Percentiles rank a stretch among this genome's conserved stretches.
phyloP scores from a whole-genome alignment of 1,284 basidiomycete genomes.

The Rugiboletus extremiorientalis region DNA sequence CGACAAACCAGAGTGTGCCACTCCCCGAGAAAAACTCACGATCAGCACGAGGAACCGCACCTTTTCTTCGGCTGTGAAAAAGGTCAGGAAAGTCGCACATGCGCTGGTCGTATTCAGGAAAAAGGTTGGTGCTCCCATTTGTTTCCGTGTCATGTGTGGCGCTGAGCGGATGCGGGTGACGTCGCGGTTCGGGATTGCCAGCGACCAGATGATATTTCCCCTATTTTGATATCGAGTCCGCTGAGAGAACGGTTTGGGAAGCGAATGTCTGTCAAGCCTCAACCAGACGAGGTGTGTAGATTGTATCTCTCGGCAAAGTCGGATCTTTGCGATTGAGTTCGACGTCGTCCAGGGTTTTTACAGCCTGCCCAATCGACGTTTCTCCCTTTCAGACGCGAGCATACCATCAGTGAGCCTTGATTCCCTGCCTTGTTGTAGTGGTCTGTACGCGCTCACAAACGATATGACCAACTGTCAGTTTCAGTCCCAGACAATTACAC shows the following conservation, averaged over 20 bases:
- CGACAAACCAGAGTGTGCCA: slow-evolving; percentile 2
- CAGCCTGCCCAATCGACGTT: slow-evolving; percentile 30
- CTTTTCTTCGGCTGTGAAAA: slow-evolving; percentile 23
- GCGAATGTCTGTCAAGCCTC: slow-evolving; percentile 25
- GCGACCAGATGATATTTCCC: slow-evolving; percentile 26
- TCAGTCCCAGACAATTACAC: slow-evolving; percentile 7
- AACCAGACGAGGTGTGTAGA: slow-evolving; percentile 28
- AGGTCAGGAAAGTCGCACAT: slow-evolving; percentile 20
- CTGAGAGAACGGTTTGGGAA: slow-evolving; percentile 33
- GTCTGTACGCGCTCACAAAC: background rate
- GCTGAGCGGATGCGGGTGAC: background rate
- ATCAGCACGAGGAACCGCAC: slow-evolving; percentile 14
- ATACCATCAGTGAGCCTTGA: slow-evolving; percentile 10
- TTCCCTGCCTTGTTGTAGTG: background rate
- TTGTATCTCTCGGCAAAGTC: background rate
- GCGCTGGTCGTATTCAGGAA: slow-evolving; percentile 24
- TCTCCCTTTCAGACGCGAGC: slow-evolving; percentile 28
- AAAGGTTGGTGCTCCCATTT: slow-evolving; percentile 17
- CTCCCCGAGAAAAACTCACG: slow-evolving; percentile 3
- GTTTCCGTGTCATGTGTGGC: background rate
- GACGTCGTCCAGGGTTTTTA: slow-evolving; percentile 22
- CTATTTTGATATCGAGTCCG: slow-evolving; percentile 27
- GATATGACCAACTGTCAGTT: background rate
- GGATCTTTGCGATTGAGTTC: background rate
- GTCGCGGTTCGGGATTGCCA: background rate